phyloP scores from a whole-genome alignment of 805 yeast species.

The Peterozyma toletana region DNA sequence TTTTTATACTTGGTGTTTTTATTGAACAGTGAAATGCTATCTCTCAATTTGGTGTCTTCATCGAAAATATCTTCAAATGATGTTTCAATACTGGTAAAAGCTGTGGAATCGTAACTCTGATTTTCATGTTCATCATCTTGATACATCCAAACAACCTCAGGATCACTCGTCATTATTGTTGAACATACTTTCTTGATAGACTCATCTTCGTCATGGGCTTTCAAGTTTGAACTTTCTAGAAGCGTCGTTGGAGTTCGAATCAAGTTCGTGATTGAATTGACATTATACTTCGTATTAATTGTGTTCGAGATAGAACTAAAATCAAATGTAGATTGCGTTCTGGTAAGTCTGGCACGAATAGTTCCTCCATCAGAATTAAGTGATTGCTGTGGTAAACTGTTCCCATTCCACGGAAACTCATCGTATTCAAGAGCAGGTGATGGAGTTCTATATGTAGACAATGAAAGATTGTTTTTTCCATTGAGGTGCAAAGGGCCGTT shows the following conservation, averaged over 20 bases:
- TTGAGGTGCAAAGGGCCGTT: too few relatives aligned
- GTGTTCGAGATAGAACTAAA: conserved; percentile 1
- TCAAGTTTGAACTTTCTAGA: neutral
- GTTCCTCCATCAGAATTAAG: neutral
- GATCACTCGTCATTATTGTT: conserved; percentile 1
- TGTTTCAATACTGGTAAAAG: too few relatives aligned
- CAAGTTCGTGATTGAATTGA: neutral
- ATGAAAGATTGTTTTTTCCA: neutral
- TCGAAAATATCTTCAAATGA: conserved; percentile 12
- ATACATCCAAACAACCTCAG: neutral
- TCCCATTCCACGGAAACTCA: conserved; percentile 18
- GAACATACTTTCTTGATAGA: neutral
- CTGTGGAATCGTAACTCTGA: conserved; percentile 4
- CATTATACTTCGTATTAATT: neutral
- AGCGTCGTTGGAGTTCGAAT: neutral
- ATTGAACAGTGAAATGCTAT: conserved; percentile 2
- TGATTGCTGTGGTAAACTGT: neutral
- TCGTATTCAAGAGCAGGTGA: conserved; percentile 20
- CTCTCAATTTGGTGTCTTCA: conserved; percentile 4
- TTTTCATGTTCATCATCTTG: conserved; percentile 3
- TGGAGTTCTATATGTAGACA: conserved; percentile 13
- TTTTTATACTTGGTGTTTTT: neutral
- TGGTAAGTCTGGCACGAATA: neutral
- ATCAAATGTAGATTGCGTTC: conserved; percentile 5
- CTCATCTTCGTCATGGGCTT: conserved; percentile 6